Conservation (phyloP, 495 filamentous ascomycete species). For the Penicillium cinerascens region DNA sequence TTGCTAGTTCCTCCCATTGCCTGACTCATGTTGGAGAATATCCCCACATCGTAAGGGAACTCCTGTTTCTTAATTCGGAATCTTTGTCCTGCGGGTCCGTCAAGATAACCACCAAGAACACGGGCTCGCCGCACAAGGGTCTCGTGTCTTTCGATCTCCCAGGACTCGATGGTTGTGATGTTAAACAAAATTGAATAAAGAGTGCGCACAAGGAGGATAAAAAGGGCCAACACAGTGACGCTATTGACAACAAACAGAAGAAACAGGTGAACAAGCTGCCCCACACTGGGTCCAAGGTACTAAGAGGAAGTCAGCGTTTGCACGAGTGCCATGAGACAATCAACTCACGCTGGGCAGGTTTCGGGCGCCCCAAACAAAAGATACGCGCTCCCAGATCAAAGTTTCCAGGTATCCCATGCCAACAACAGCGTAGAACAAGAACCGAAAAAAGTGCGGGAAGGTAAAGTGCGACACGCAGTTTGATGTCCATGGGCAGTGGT, state of each 20-base stretch:
- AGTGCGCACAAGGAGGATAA: conserved; percentile 60
- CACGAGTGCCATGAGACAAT: background rate
- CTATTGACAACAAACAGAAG: conserved; percentile 58
- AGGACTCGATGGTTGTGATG: conserved; percentile 84
- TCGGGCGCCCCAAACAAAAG: conserved; percentile 62
- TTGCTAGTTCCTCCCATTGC: conserved; percentile 66
- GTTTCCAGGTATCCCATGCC: conserved; percentile 63
- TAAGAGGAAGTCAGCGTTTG: conserved; percentile 23
- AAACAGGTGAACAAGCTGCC: conserved; percentile 63
- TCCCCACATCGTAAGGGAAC: conserved; percentile 89
- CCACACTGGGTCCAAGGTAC: conserved; percentile 72
- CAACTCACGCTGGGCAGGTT: conserved; percentile 62
- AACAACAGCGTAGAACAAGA: conserved; percentile 71
- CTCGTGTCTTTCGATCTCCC: conserved; percentile 88
- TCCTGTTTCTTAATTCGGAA: conserved; percentile 63
- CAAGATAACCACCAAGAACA: conserved; percentile 54
- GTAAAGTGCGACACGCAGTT: conserved; percentile 93
- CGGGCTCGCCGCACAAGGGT: conserved; percentile 62
- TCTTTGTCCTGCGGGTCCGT: conserved; percentile 56
- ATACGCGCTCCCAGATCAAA: conserved; percentile 54
- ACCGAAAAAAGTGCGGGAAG: conserved; percentile 86
- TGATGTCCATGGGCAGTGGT: conserved; percentile 94
- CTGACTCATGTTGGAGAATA: conserved; percentile 72
- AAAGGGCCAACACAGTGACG: conserved; percentile 61
- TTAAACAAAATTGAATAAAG: conserved; percentile 57